phyloP scores from a whole-genome alignment of 805 yeast genomes.

The Scheffersomyces ergatensis region DNA sequence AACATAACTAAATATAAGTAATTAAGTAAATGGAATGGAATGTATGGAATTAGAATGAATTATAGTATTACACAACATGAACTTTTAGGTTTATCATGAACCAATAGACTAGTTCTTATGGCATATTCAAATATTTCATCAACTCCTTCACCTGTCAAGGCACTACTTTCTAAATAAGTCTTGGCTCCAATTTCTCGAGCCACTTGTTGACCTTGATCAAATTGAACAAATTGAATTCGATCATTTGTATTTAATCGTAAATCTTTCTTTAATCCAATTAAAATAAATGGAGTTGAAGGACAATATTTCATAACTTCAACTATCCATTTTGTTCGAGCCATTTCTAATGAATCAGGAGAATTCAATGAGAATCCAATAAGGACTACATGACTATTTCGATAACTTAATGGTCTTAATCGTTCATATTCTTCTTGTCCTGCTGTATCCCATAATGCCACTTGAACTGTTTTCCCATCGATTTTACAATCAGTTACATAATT shows the following conservation, averaged over 20 bases:
- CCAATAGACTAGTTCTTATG: slow-evolving; percentile 72
- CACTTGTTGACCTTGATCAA: slow-evolving; percentile 60
- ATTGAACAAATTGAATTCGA: slow-evolving; percentile 48
- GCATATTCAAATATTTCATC: slow-evolving; percentile 93
- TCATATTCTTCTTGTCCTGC: slow-evolving; percentile 98
- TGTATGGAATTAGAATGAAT: not conserved
- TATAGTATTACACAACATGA: slow-evolving; percentile 35
- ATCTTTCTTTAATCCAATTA: slow-evolving; percentile 86
- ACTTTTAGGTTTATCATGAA: slow-evolving; percentile 21
- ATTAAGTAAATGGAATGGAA: too few species aligned
- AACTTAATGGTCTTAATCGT: slow-evolving; percentile 81
- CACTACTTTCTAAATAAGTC: slow-evolving; percentile 81
- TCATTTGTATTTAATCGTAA: slow-evolving; percentile 48
- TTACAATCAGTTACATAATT: slow-evolving; percentile 92
- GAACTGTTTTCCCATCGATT: slow-evolving; percentile 89
- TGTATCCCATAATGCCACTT: slow-evolving; percentile 90
- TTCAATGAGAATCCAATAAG: slow-evolving; percentile 84
- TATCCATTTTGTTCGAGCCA: slow-evolving; percentile 85
- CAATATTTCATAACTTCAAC: slow-evolving; percentile 79
- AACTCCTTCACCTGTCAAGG: slow-evolving; percentile 91
- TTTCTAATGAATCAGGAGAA: slow-evolving; percentile 78
- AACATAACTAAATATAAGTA: too few species aligned
- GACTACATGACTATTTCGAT: slow-evolving; percentile 82
- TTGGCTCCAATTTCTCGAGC: slow-evolving; percentile 83
- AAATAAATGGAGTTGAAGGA: slow-evolving; percentile 71